These are phyloP conservation scores for Magnusiomyces sp. DNA, from an alignment of 1,139 yeast species.

Conservation along the genomic window DNA sequence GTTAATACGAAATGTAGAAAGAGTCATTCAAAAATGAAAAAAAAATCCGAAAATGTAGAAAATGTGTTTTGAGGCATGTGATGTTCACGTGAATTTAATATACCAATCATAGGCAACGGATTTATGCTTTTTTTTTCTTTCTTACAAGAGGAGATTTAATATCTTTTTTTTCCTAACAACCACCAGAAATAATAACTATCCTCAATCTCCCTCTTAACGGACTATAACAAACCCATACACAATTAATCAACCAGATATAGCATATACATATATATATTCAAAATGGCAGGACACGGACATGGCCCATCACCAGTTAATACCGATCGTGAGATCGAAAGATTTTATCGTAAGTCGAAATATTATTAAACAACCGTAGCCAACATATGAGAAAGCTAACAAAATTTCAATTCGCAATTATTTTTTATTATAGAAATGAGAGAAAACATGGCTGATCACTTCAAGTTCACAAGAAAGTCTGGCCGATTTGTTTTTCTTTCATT, in stretches of 20 bases:
- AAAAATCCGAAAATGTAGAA: no score
- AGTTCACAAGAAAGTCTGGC: conserved; percentile 27
- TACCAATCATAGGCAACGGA: no score
- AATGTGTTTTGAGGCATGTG: no score
- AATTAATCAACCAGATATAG: no score
- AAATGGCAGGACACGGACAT: conserved; percentile 15
- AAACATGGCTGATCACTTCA: conserved; percentile 27
- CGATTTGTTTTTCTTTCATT: conserved; percentile 27
- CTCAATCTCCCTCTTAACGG: no score
- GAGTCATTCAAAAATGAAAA: neutral
- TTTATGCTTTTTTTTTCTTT: no score
- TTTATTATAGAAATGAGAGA: conserved; percentile 25
- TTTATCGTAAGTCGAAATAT: conserved; percentile 22
- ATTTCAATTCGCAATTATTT: conserved; percentile 5
- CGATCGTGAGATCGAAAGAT: conserved; percentile 28
- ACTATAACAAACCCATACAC: no score
- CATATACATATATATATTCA: neutral
- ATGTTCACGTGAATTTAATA: no score
- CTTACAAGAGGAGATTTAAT: no score
- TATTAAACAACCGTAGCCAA: no score
- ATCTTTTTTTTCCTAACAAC: no score
- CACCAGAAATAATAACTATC: no score
- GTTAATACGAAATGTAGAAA: neutral
- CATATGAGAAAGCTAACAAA: neutral
- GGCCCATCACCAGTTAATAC: conserved; percentile 8